Evolutionary conservation across 192 early-diverging fungal species (phyloP).

Genomic region (Gaertneriomyces semiglobifer): DNA sequence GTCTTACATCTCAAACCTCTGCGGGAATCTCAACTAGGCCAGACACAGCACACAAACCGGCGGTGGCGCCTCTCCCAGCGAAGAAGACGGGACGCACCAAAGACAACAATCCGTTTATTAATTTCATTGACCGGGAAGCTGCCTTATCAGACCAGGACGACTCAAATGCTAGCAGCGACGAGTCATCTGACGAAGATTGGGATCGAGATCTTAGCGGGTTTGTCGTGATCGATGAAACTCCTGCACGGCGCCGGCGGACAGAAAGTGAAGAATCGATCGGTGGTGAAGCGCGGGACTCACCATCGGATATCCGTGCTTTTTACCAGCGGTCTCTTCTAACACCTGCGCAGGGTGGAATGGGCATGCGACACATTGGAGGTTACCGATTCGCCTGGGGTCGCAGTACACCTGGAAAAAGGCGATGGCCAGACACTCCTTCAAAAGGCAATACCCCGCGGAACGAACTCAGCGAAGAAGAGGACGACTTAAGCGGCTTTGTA

Average conservation of each 20-base stretch:
- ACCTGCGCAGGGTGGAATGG: conserved; percentile 26
- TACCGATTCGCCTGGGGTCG: conserved; percentile 26
- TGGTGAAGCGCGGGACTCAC: conserved; percentile 1
- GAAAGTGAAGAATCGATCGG: background rate
- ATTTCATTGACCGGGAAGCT: conserved; percentile 27
- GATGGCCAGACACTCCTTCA: too few species aligned
- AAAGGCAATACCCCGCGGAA: background rate
- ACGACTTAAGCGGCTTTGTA: conserved; percentile 38
- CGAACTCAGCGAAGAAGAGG: conserved; percentile 20
- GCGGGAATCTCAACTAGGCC: too few species aligned
- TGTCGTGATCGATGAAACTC: conserved; percentile 28
- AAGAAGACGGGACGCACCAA: background rate
- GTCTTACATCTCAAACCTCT: too few species aligned
- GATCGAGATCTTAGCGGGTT: conserved; percentile 30
- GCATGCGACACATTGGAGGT: background rate
- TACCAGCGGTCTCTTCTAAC: conserved; percentile 27
- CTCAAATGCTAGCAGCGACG: conserved; percentile 11
- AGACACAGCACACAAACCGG: too few species aligned
- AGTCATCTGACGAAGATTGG: conserved; percentile 15
- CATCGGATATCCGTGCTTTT: conserved; percentile 19
- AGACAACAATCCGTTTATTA: conserved; percentile 25
- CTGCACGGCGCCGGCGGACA: background rate
- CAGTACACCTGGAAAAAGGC: conserved; percentile 1
- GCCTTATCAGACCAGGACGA: background rate
- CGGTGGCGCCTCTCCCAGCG: background rate